phyloP scores from a whole-genome alignment of 2,329 filamentous ascomycete species.

The Aspergillus fijiensis region DNA sequence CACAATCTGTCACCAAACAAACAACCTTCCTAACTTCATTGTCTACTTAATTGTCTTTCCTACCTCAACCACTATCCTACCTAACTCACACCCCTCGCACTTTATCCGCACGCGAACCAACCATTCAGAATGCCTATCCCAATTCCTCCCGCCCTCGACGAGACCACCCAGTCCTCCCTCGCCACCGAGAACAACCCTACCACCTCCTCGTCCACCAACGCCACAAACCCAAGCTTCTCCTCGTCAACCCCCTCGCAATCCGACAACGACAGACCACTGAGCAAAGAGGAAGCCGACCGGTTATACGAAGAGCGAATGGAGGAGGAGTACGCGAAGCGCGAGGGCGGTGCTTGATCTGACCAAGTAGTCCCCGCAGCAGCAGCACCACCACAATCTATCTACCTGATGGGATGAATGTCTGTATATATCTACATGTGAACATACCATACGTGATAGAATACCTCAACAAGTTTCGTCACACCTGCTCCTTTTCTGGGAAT shows the following conservation, averaged over 20 bases:
- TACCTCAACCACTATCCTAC: not conserved
- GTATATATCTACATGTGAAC: too few species aligned
- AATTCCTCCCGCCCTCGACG: constrained; percentile 8
- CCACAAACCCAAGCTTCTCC: constrained; percentile 17
- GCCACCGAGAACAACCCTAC: constrained; percentile 10
- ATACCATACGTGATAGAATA: too few species aligned
- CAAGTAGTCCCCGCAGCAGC: too few species aligned
- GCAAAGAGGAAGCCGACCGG: constrained; percentile 44
- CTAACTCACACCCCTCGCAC: not conserved
- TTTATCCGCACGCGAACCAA: not conserved
- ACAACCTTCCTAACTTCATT: too few species aligned
- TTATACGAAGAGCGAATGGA: constrained; percentile 49
- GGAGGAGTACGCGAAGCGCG: constrained; percentile 49
- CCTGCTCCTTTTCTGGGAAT: too few species aligned
- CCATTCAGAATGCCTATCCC: constrained; percentile 19
- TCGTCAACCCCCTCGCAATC: constrained; percentile 11
- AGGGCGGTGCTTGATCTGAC: constrained; percentile 39
- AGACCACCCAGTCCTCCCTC: constrained; percentile 12
- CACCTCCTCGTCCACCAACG: constrained; percentile 18
- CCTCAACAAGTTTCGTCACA: too few species aligned
- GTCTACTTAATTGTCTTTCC: too few species aligned
- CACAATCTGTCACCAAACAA: too few species aligned
- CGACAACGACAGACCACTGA: constrained; percentile 30
- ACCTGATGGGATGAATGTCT: too few species aligned
- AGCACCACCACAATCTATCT: too few species aligned